Evolutionary conservation across 202 grass and related monocot species (phyloP).

Genomic region (Schoenoplectus tabernaemontani): DNA sequence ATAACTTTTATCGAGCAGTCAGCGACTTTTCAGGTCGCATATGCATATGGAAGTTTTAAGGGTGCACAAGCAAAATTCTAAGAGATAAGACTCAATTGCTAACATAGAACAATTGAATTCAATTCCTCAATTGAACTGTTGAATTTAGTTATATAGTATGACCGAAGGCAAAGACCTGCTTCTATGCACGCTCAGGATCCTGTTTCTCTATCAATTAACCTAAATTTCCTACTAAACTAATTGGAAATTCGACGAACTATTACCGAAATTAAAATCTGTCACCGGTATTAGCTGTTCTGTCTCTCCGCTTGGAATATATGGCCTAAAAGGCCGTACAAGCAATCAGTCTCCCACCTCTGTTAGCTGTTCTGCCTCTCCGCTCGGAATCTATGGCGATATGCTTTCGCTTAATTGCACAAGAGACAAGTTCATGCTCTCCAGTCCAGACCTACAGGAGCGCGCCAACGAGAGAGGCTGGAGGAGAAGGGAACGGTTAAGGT

Average conservation of each 20-base stretch:
- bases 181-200: neutral
- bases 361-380: neutral
- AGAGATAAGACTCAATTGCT: neutral
- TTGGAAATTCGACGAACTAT: neutral
- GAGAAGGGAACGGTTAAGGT: neutral
- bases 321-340: neutral
- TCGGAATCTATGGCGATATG: slow-evolving; percentile 2
- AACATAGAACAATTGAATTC: neutral
- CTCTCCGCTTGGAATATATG: neutral
- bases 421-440: neutral
- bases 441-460: neutral
- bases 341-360: neutral
- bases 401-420: neutral
- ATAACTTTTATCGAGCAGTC: neutral
- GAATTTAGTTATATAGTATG: neutral
- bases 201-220: neutral
- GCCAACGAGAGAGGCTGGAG: neutral
- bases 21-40: neutral
- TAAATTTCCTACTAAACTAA: neutral
- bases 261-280: neutral
- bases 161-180: neutral
- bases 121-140: neutral
- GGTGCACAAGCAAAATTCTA: neutral
- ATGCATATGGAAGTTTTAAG: neutral
- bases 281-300: neutral